Evolutionary conservation across 2,329 filamentous ascomycete species (phyloP).

Genomic region (Exophiala mesophila): DNA sequence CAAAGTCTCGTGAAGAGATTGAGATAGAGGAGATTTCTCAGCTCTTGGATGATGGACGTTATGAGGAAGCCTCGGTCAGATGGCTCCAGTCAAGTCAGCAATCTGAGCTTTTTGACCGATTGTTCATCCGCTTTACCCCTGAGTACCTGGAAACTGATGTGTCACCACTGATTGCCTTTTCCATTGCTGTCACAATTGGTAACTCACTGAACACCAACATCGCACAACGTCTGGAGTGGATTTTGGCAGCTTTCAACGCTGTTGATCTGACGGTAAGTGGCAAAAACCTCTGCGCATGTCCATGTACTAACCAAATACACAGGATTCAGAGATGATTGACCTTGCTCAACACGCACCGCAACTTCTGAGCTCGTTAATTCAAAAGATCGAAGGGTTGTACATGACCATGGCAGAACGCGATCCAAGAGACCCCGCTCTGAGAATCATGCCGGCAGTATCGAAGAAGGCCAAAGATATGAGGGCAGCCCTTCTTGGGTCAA

Average conservation of each 20-base stretch:
- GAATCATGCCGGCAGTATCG: conserved; percentile 45
- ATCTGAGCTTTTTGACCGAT: conserved; percentile 56
- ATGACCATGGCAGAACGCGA: conserved; percentile 50
- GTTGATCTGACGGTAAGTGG: conserved; percentile 50
- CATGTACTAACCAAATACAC: conserved; percentile 10
- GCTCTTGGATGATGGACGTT: conserved; percentile 37
- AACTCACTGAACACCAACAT: conserved; percentile 51
- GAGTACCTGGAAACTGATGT: conserved; percentile 49
- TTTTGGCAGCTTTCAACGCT: conserved; percentile 50
- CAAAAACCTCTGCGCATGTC: not conserved
- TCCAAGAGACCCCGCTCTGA: conserved; percentile 49
- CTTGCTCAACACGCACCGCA: conserved; percentile 23
- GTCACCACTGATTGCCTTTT: conserved; percentile 55
- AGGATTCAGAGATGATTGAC: conserved; percentile 27
- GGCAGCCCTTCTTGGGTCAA: conserved; percentile 7
- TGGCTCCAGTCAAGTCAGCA: conserved; percentile 61
- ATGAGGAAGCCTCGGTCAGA: conserved; percentile 45
- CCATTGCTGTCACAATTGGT: conserved; percentile 59
- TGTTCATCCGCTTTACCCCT: conserved; percentile 56
- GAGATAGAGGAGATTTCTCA: conserved; percentile 40
- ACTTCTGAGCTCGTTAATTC: conserved; percentile 37
- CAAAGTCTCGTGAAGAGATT: conserved; percentile 33
- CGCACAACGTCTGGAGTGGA: conserved; percentile 54
- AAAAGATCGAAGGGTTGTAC: conserved; percentile 50
- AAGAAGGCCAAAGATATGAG: conserved; percentile 37